These are phyloP conservation scores for Dryas alaskensis DNA, from an alignment of 306 rosid genomes.

Conservation along the genomic window DNA sequence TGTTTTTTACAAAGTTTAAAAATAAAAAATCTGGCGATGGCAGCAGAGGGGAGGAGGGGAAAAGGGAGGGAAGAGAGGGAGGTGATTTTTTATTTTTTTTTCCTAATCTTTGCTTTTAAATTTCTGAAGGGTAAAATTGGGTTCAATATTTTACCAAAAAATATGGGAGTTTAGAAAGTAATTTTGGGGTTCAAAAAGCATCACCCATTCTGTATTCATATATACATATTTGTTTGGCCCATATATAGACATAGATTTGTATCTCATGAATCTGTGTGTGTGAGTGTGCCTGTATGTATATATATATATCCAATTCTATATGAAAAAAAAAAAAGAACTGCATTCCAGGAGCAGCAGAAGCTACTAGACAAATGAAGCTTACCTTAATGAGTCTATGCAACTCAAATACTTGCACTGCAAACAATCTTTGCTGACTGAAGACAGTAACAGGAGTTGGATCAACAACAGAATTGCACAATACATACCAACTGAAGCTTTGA, in stretches of 20 bases:
- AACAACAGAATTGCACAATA: constrained; percentile 46
- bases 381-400: constrained; percentile 47
- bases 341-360: neutral
- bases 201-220: no score
- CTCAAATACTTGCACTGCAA: constrained; percentile 46
- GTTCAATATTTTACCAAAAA: no score
- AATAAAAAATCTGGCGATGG: no score
- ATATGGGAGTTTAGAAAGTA: no score
- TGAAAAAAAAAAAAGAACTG: neutral
- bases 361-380: neutral
- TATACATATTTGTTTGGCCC: neutral
- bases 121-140: no score
- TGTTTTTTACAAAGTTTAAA: no score
- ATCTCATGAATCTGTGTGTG: neutral
- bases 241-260: neutral
- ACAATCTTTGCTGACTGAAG: constrained; percentile 65
- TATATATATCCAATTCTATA: no score
- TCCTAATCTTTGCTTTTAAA: no score
- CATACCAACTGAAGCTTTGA: constrained; percentile 23
- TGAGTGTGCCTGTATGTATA: no score
- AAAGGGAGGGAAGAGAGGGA: neutral
- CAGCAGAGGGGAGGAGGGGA: no score
- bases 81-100: no score
- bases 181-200: neutral
- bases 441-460: constrained; percentile 58